These are phyloP conservation scores for Sclerospora graminicola DNA, from an alignment of 352 stramenopile genomes.

Conservation along the genomic window DNA sequence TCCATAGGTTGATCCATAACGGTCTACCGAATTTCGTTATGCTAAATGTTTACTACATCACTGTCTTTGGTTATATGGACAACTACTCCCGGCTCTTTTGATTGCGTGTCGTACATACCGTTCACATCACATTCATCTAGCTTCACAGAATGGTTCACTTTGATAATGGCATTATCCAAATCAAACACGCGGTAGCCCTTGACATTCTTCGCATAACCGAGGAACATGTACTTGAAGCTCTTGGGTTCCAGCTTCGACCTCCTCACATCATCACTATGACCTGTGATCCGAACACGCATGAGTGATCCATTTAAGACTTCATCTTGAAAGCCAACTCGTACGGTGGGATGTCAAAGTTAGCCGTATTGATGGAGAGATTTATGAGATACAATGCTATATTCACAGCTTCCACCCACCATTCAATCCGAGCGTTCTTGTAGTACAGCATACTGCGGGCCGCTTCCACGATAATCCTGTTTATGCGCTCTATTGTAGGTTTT, in stretches of 20 bases:
- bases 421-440: not conserved
- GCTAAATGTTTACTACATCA: not conserved
- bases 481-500: too few species aligned
- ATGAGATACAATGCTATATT: not conserved
- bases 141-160: conserved; percentile 6
- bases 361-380: not conserved
- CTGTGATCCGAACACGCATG: conserved; percentile 18
- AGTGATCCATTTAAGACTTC: conserved; percentile 6
- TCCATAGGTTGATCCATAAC: too few species aligned
- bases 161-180: conserved; percentile 7
- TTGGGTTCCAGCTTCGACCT: conserved; percentile 19
- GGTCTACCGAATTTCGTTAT: too few species aligned
- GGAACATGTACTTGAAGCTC: conserved; percentile 14
- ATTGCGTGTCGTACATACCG: not conserved
- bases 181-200: conserved; percentile 17
- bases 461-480: not conserved
- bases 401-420: not conserved
- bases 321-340: conserved; percentile 16
- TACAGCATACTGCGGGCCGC: not conserved
- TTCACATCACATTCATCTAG: conserved; percentile 12
- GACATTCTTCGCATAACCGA: conserved; percentile 9
- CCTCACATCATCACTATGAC: conserved; percentile 12
- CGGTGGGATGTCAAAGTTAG: conserved; percentile 1
- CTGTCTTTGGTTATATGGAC: conserved; percentile 2
- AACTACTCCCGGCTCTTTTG: not conserved